Evolutionary conservation across 352 stramenopile species (phyloP).

Genomic region (Hyaloperonospora arabidopsidis): DNA sequence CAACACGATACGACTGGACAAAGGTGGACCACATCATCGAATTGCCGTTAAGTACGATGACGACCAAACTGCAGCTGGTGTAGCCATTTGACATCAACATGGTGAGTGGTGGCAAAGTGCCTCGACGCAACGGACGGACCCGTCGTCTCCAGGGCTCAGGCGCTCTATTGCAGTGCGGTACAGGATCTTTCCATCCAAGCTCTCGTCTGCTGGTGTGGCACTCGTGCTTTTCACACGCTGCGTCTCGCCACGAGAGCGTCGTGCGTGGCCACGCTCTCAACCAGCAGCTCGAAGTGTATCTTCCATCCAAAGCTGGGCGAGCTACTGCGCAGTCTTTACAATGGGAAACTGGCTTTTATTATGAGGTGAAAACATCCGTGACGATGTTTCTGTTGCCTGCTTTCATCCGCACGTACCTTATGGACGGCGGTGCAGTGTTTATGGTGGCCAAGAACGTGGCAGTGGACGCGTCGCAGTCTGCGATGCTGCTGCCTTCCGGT

Average conservation of each 20-base stretch:
- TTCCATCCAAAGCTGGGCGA: slow-evolving; percentile 31
- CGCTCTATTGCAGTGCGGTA: slow-evolving; percentile 12
- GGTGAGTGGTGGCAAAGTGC: slow-evolving; percentile 61
- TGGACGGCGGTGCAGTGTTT: slow-evolving; percentile 36
- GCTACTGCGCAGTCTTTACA: slow-evolving; percentile 41
- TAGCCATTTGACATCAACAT: slow-evolving; percentile 23
- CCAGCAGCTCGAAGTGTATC: slow-evolving; percentile 67
- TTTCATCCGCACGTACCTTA: slow-evolving; percentile 61
- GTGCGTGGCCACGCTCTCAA: slow-evolving; percentile 44
- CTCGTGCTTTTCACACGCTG: slow-evolving; percentile 34
- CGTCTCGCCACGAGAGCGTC: slow-evolving; percentile 43
- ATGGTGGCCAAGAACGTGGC: slow-evolving; percentile 77
- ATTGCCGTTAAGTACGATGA: background rate
- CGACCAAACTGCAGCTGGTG: background rate
- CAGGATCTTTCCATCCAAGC: slow-evolving; percentile 18
- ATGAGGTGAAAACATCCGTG: slow-evolving; percentile 51
- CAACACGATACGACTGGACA: background rate
- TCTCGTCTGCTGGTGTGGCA: slow-evolving; percentile 58
- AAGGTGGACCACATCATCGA: background rate
- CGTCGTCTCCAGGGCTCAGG: slow-evolving; percentile 17
- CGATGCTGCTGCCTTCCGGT: slow-evolving; percentile 53
- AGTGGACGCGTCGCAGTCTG: slow-evolving; percentile 44
- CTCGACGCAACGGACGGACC: slow-evolving; percentile 13
- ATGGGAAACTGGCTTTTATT: slow-evolving; percentile 81
- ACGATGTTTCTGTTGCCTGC: slow-evolving; percentile 44